phyloP scores from a whole-genome alignment of 495 filamentous ascomycete species.

The Bacidia rubella region DNA sequence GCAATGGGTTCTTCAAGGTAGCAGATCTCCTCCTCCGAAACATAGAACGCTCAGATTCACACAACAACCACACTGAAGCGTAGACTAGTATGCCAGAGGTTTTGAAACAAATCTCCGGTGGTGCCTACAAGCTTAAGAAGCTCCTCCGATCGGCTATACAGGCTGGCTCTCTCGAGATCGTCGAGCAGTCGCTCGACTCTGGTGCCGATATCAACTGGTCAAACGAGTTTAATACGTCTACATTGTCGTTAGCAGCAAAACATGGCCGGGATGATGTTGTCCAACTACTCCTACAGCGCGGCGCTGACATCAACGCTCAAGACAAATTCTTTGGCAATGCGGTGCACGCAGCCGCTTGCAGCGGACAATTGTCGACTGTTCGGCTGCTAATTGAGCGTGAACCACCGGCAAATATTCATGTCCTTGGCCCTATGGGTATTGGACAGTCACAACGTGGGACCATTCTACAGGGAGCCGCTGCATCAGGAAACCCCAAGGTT shows the following conservation, averaged over 20 bases:
- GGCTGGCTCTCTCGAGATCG: not conserved
- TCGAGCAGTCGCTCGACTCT: not conserved
- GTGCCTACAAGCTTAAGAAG: too few species aligned
- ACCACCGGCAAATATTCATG: not conserved
- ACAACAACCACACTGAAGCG: too few species aligned
- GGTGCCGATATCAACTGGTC: conserved; percentile 1
- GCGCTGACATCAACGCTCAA: conserved; percentile 7
- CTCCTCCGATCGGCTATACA: not conserved
- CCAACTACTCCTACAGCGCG: conserved; percentile 6
- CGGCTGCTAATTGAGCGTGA: not conserved
- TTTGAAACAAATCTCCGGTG: too few species aligned
- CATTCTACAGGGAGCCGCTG: not conserved
- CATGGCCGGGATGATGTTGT: conserved; percentile 2
- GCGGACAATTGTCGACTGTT: not conserved
- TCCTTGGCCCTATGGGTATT: too few species aligned
- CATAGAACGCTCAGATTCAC: too few species aligned
- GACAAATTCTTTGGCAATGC: not conserved
- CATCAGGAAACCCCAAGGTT: not conserved
- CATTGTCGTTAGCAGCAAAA: conserved; percentile 2
- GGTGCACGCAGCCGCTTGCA: not conserved
- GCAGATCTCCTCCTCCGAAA: too few species aligned
- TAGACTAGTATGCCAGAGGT: too few species aligned
- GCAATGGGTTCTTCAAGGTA: too few species aligned
- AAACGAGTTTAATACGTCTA: not conserved
- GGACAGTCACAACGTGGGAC: too few species aligned